Evolutionary conservation across 495 filamentous ascomycete genomes (phyloP).

Genomic region (Aspergillus leporis): DNA sequence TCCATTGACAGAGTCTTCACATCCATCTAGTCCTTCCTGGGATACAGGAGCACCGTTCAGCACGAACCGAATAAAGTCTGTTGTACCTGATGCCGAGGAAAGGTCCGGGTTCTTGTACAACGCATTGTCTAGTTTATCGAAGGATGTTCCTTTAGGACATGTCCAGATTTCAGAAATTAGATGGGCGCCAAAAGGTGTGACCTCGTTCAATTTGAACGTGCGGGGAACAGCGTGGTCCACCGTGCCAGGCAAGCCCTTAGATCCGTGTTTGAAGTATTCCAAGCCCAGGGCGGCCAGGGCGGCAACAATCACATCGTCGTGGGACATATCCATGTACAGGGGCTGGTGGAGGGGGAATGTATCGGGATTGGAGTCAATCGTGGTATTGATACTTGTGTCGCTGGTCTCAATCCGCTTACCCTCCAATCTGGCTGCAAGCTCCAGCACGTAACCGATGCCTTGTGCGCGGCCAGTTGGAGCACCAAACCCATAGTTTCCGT

Average conservation of each 20-base stretch:
- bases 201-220: constrained; percentile 27
- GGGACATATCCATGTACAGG: constrained; percentile 47
- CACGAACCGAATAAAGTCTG: constrained; percentile 32
- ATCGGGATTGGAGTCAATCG: constrained; percentile 42
- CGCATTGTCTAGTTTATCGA: constrained; percentile 21
- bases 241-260: constrained; percentile 40
- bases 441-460: constrained; percentile 63
- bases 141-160: constrained; percentile 22
- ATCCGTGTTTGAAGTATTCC: constrained; percentile 51
- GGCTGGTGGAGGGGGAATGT: constrained; percentile 54
- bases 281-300: constrained; percentile 52
- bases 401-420: constrained; percentile 53
- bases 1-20: constrained; percentile 29
- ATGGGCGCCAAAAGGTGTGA: constrained; percentile 63
- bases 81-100: constrained; percentile 9
- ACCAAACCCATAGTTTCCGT: constrained; percentile 56
- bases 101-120: constrained; percentile 31
- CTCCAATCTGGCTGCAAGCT: constrained; percentile 58
- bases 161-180: constrained; percentile 62
- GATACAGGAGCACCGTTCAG: constrained; percentile 33
- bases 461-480: constrained; percentile 61
- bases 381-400: constrained; percentile 58
- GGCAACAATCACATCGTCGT: constrained; percentile 41
- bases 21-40: constrained; percentile 28
- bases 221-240: constrained; percentile 46